phyloP scores from a whole-genome alignment of 2,329 filamentous ascomycete species.

The Hypoxylon sp. region DNA sequence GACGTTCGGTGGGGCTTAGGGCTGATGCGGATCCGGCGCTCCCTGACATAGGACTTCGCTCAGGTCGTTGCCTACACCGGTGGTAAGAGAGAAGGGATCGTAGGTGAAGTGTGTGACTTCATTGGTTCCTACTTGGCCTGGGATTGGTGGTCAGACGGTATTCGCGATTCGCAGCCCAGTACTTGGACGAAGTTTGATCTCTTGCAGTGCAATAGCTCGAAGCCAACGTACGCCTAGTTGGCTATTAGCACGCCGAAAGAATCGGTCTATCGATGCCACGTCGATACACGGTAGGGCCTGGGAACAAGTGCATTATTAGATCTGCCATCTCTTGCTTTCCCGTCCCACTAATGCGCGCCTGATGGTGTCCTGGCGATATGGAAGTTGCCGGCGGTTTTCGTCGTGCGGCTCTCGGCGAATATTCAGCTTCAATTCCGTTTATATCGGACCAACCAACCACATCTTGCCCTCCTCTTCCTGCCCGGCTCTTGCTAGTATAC shows the following conservation, averaged over 20 bases:
- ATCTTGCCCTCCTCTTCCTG: background rate
- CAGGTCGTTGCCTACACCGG: background rate
- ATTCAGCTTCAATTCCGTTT: slow-evolving; percentile 9
- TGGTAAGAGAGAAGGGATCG: background rate
- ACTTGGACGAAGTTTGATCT: background rate
- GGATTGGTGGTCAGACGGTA: slow-evolving; percentile 9
- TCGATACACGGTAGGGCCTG: background rate
- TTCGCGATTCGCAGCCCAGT: background rate
- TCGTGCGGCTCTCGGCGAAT: slow-evolving; percentile 13
- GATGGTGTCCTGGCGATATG: background rate
- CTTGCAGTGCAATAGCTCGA: background rate
- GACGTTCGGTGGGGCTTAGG: background rate
- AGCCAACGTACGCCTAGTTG: background rate
- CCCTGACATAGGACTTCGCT: background rate
- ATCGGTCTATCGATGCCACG: background rate
- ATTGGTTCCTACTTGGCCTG: background rate
- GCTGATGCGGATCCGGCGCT: background rate
- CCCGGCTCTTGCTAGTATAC: background rate
- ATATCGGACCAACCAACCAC: background rate
- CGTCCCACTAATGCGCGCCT: background rate
- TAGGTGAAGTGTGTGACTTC: background rate
- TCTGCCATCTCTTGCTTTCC: background rate
- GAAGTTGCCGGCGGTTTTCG: background rate
- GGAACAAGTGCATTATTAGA: slow-evolving; percentile 2
- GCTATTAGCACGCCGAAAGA: background rate